Conservation (phyloP, 768 basidiomycete species). For the Mycena pura region DNA sequence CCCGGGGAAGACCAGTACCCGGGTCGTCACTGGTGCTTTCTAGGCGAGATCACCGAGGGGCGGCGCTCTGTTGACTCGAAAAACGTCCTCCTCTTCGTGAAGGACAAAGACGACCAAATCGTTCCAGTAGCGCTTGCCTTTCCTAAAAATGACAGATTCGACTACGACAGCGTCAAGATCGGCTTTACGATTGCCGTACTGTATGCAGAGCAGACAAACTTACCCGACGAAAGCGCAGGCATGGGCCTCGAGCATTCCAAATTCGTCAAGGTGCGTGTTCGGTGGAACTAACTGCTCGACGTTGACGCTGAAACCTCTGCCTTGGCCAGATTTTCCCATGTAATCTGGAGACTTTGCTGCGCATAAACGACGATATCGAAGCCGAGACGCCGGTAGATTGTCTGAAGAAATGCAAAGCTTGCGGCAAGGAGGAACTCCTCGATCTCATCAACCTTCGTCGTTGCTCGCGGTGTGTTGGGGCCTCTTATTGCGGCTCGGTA, state of each 20-base stretch:
- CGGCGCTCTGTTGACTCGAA: not conserved
- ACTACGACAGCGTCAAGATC: constrained; percentile 6
- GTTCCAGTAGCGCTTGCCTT: not conserved
- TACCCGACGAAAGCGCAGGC: not conserved
- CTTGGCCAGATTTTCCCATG: constrained; percentile 20
- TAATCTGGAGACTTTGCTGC: constrained; percentile 18
- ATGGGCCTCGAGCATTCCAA: constrained; percentile 19
- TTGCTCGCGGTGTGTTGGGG: constrained; percentile 18
- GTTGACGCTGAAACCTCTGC: not conserved
- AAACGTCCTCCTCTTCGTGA: not conserved
- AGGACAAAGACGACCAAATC: not conserved
- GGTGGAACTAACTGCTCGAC: not conserved
- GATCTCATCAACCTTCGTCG: constrained; percentile 4
- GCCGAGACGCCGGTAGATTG: constrained; percentile 9
- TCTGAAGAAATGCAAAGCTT: constrained; percentile 14
- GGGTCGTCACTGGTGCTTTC: constrained; percentile 21
- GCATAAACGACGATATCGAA: constrained; percentile 26
- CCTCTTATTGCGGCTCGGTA: constrained; percentile 22
- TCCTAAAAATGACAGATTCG: constrained; percentile 6
- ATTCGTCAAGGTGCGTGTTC: constrained; percentile 21
- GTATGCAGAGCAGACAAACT: constrained; percentile 19
- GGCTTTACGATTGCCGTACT: constrained; percentile 22
- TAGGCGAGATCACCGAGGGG: constrained; percentile 16
- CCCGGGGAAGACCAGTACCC: not conserved
- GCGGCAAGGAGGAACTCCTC: constrained; percentile 19